phyloP scores from a whole-genome alignment of 1,284 basidiomycete genomes.

The Naganishia liquefaciens region DNA sequence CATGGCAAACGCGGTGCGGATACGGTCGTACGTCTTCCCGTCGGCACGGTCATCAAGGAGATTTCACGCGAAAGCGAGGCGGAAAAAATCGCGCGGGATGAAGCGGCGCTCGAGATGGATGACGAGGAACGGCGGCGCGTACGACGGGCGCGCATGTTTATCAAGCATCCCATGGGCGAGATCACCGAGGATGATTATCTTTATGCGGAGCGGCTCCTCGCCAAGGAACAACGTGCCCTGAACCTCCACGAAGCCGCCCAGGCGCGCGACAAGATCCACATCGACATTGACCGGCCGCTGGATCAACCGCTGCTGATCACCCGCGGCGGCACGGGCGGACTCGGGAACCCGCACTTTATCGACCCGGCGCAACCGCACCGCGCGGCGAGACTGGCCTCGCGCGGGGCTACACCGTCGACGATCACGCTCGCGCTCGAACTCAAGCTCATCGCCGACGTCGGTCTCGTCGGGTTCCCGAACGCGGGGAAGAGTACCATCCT shows the following conservation, averaged over 20 bases:
- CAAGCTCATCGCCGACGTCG: conserved; percentile 90
- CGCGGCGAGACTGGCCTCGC: conserved; percentile 76
- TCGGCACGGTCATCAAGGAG: conserved; percentile 84
- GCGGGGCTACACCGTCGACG: conserved; percentile 77
- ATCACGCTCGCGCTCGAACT: conserved; percentile 87
- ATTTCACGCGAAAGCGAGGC: conserved; percentile 67
- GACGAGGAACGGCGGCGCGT: conserved; percentile 59
- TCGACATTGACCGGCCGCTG: conserved; percentile 59
- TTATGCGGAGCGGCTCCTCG: conserved; percentile 68
- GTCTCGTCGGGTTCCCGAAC: conserved; percentile 94
- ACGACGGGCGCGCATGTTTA: conserved; percentile 69
- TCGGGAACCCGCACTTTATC: conserved; percentile 87
- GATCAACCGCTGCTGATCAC: conserved; percentile 68
- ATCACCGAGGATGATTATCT: conserved; percentile 68
- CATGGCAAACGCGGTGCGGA: conserved; percentile 75
- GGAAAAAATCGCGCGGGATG: conserved; percentile 47
- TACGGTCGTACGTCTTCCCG: conserved; percentile 73
- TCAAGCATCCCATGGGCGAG: conserved; percentile 72
- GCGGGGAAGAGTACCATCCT: conserved; percentile 79
- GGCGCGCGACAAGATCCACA: conserved; percentile 57
- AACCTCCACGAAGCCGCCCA: conserved; percentile 8
- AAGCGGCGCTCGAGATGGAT: conserved; percentile 60
- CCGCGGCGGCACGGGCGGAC: conserved; percentile 77
- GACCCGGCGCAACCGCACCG: conserved; percentile 60
- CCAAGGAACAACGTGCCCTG: conserved; percentile 61